Conservation (phyloP, 2,329 filamentous ascomycete genomes). For the Rutstroemia sp. region DNA sequence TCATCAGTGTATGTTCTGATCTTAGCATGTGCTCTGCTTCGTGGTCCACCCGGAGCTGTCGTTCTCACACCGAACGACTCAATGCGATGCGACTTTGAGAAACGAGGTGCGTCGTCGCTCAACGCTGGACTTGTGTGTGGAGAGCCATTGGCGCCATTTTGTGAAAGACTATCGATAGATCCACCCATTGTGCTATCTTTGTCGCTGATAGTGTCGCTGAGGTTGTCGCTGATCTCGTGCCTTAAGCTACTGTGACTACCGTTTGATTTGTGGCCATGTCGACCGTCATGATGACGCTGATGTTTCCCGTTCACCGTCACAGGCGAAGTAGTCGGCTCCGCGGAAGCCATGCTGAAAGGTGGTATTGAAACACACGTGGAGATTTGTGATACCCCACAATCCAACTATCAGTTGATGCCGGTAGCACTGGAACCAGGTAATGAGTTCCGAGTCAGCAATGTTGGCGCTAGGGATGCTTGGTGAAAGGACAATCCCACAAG, state of each 20-base stretch:
- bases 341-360: constrained; percentile 4
- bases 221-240: neutral
- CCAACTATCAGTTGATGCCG: neutral
- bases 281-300: neutral
- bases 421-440: neutral
- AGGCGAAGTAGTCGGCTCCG: neutral
- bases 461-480: neutral
- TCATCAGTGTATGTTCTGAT: constrained; percentile 27
- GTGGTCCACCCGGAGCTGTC: constrained; percentile 18
- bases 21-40: constrained; percentile 22
- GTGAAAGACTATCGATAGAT: neutral
- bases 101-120: neutral
- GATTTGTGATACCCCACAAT: neutral
- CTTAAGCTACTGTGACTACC: neutral
- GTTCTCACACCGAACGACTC: constrained; percentile 17
- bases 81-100: constrained; percentile 16
- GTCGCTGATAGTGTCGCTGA: neutral
- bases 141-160: neutral
- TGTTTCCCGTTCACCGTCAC: neutral
- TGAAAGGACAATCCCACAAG: neutral
- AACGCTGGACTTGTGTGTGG: neutral
- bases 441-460: neutral
- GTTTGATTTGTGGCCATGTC: neutral
- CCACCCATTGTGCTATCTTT: neutral
- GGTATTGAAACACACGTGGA: neutral